Percentiles rank a stretch among this genome's conserved stretches.
These are phyloP conservation scores for Psilocybe subaeruginosa DNA, from an alignment of 768 basidiomycete species.

Conservation along the genomic window DNA sequence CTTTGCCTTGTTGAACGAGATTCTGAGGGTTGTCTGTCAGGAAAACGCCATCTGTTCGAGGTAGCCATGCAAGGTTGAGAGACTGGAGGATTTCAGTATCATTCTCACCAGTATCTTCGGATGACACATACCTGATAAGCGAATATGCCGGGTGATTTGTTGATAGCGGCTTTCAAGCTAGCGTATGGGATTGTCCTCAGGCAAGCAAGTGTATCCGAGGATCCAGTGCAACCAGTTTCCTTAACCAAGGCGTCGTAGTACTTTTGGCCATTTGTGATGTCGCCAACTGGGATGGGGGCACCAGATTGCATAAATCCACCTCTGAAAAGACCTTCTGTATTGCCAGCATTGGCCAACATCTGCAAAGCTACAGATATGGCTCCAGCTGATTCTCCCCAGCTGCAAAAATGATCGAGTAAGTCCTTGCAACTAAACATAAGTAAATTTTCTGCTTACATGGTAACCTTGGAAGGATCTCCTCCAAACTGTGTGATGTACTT, in stretches of 20 bases:
- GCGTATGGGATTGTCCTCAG: constrained; percentile 40
- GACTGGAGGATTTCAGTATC: constrained; percentile 30
- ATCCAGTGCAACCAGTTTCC: constrained; percentile 30
- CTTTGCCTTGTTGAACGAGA: constrained; percentile 42
- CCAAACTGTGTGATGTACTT: constrained; percentile 67
- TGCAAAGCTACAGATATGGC: constrained; percentile 56
- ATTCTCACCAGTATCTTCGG: too few species aligned
- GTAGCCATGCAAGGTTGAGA: constrained; percentile 48
- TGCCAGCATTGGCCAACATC: constrained; percentile 48
- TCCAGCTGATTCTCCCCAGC: constrained; percentile 50
- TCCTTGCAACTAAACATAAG: background rate
- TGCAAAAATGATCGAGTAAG: constrained; percentile 5
- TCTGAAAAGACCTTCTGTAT: constrained; percentile 48
- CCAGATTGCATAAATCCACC: constrained; percentile 51
- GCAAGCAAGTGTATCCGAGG: constrained; percentile 43
- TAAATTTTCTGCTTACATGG: constrained; percentile 38
- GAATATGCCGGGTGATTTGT: constrained; percentile 39
- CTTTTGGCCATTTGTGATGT: constrained; percentile 40
- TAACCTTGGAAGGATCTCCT: constrained; percentile 64
- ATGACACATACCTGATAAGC: constrained; percentile 38
- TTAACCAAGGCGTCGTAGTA: constrained; percentile 47
- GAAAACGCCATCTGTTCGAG: constrained; percentile 52
- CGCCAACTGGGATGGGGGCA: constrained; percentile 45
- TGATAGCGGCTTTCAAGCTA: constrained; percentile 40
- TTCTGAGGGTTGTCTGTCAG: constrained; percentile 46